Percentiles rank a stretch among this genome's conserved stretches.
Evolutionary conservation across 208 protist species (phyloP).

Genomic region (Vickermania spadyakhi): DNA sequence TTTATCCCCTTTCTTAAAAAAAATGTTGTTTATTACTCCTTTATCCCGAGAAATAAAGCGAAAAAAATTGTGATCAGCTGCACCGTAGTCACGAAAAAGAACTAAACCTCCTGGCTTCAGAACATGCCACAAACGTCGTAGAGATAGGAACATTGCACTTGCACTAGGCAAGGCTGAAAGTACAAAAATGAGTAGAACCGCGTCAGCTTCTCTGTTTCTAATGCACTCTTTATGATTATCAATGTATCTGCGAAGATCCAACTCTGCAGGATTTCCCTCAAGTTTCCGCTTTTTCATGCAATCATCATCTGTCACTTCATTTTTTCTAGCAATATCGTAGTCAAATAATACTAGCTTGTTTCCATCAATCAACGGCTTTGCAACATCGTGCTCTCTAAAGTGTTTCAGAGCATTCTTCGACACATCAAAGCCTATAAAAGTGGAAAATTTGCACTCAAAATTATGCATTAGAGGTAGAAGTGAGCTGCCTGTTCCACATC

Average conservation of each 20-base stretch:
- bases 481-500: conserved; percentile 20
- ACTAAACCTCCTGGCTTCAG: conserved; percentile 11
- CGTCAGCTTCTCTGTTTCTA: conserved; percentile 4
- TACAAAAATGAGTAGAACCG: conserved; percentile 30
- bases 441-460: conserved; percentile 8
- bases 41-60: conserved; percentile 21
- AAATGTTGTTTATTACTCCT: conserved; percentile 3
- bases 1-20: conserved; percentile 26
- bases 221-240: not conserved
- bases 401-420: conserved; percentile 11
- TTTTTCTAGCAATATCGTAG: conserved; percentile 13
- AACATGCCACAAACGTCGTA: conserved; percentile 12
- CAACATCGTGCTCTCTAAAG: conserved; percentile 17
- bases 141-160: conserved; percentile 15
- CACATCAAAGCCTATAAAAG: conserved; percentile 18
- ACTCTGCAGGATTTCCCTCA: not conserved
- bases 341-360: conserved; percentile 9
- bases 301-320: not conserved
- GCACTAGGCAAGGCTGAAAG: conserved; percentile 26
- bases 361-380: conserved; percentile 8
- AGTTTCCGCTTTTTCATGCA: not conserved
- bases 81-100: conserved; percentile 31
- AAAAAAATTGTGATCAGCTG: conserved; percentile 26
- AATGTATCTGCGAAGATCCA: not conserved
- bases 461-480: conserved; percentile 15